Base-by-base conservation (phyloP, 2,329 filamentous ascomycete species). In the Ophiostoma himal-ulmi region DNA sequence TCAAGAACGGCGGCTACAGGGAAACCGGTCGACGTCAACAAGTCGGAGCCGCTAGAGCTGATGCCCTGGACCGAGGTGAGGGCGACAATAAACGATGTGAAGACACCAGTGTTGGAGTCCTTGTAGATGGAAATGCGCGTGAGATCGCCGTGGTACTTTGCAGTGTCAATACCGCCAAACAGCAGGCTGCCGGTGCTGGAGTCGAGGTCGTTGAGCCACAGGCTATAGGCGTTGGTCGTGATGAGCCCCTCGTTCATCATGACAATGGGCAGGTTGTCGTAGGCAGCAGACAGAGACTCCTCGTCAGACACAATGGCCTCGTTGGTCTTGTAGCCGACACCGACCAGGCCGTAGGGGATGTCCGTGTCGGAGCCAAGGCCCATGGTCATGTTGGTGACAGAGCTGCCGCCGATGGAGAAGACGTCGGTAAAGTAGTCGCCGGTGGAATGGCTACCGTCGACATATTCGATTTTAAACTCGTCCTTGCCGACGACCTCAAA, bases 121-220 rank as follows among this genome's bases (percentile, higher is more conserved):
- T 82, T 77, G 74, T 88, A 81, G 72, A 93, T 82, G 20, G 89
- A 6, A 37, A 93, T 81, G 6, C 83, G 85, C 65, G 83, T 82
- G 41, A 94, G 82, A 1, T 85, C 78, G 67, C 91, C 91, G 0
- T 82, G 77, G 79, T 88, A 95, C 77, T 94, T 94, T 71, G 84
- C 85, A 0, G 87, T 91, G 77, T 94, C 91, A 71, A 94, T 87
- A n/a, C 91, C 92, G 54, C 92, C 92, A 74, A 94, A 95, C 1
- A 94, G 82, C 72, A 94, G 89, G 74, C 82, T 89, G 48, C 92
- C 92, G 1, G 84, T 88, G 72, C 83, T 88, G 0, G 90, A 79
- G 71, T 82, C 82, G 78, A 86, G 77, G 69, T 87, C 85, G 74
- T 87, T 87, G 70, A 87, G 80, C 89, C 89, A 92, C 30, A 93